phyloP scores from a whole-genome alignment of 768 basidiomycete species.

The Hericium coralloides region DNA sequence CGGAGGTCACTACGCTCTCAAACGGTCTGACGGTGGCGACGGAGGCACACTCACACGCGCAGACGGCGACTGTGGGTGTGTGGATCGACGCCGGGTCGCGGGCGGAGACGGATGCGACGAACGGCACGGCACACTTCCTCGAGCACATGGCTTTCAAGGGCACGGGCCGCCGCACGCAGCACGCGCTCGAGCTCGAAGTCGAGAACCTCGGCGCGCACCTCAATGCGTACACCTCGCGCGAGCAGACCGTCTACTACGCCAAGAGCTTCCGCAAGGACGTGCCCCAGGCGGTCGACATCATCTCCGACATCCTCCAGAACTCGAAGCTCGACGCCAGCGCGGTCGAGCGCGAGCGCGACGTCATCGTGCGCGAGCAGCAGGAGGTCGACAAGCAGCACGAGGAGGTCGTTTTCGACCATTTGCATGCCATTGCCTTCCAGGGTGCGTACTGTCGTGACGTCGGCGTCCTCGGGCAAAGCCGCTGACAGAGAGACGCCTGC shows the following conservation, averaged over 20 bases:
- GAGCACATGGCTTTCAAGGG: conserved; percentile 99
- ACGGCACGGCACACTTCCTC: conserved; percentile 96
- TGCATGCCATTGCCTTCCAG: conserved; percentile 95
- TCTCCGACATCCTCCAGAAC: conserved; percentile 96
- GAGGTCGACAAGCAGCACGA: conserved; percentile 98
- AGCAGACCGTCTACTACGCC: conserved; percentile 99
- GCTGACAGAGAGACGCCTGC: conserved; percentile 8
- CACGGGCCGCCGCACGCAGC: conserved; percentile 80
- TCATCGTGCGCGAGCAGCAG: conserved; percentile 94
- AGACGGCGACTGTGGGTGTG: conserved; percentile 97
- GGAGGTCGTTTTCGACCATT: conserved; percentile 97
- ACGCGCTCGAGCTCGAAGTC: conserved; percentile 89
- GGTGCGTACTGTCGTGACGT: conserved; percentile 39
- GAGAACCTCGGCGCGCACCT: conserved; percentile 97
- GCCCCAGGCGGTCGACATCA: conserved; percentile 84
- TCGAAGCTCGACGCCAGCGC: conserved; percentile 83
- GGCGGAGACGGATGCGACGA: conserved; percentile 91
- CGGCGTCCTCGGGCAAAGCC: not conserved
- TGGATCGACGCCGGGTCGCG: conserved; percentile 99
- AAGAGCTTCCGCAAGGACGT: conserved; percentile 98
- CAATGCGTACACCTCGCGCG: conserved; percentile 97
- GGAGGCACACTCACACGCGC: conserved; percentile 79
- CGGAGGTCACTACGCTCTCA: conserved; percentile 84
- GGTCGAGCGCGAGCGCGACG: conserved; percentile 92
- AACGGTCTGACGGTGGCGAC: conserved; percentile 96